Percentiles rank a stretch among this genome's conserved stretches.
These are phyloP conservation scores for Xylariaceae sp. DNA, from an alignment of 2,329 filamentous ascomycete genomes.

Conservation along the genomic window DNA sequence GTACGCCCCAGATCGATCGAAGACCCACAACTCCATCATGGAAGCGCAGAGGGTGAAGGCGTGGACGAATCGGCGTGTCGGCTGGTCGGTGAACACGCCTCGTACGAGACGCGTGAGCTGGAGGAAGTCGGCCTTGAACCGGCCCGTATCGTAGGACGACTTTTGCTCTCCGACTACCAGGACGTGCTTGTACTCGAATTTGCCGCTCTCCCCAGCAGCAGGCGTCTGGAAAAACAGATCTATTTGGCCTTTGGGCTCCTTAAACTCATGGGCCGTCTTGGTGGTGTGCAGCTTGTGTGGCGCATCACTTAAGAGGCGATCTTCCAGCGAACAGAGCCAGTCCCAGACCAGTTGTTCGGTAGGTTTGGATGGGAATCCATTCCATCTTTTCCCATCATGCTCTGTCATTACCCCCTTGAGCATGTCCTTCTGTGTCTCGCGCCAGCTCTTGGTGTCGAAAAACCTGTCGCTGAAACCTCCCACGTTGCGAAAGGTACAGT, in stretches of 20 bases:
- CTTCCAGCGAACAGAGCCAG: conserved; percentile 5
- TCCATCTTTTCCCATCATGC: conserved; percentile 4
- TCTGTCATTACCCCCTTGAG: neutral
- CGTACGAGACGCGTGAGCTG: conserved; percentile 2
- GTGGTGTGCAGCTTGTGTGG: conserved; percentile 4
- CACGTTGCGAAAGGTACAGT: conserved; percentile 3
- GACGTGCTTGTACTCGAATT: conserved; percentile 7
- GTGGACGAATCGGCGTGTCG: conserved; percentile 11
- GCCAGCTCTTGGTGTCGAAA: conserved; percentile 4
- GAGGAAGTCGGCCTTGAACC: conserved; percentile 1
- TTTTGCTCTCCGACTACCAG: conserved; percentile 7
- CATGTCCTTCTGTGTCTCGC: conserved; percentile 2
- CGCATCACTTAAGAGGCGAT: neutral
- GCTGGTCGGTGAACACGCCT: conserved; percentile 7
- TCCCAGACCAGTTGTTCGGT: neutral
- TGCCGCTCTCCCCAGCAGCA: neutral
- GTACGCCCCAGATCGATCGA: conserved; percentile 3
- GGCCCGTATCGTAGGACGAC: neutral
- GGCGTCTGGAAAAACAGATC: conserved; percentile 4
- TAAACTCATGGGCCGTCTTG: conserved; percentile 6
- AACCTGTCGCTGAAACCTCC: conserved; percentile 9
- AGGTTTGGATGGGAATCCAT: neutral
- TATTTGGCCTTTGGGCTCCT: conserved; percentile 7
- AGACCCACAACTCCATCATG: conserved; percentile 10
- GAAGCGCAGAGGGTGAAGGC: conserved; percentile 5